Conservation (phyloP, 192 early-diverging fungal genomes). For the Coemansia asiatica region DNA sequence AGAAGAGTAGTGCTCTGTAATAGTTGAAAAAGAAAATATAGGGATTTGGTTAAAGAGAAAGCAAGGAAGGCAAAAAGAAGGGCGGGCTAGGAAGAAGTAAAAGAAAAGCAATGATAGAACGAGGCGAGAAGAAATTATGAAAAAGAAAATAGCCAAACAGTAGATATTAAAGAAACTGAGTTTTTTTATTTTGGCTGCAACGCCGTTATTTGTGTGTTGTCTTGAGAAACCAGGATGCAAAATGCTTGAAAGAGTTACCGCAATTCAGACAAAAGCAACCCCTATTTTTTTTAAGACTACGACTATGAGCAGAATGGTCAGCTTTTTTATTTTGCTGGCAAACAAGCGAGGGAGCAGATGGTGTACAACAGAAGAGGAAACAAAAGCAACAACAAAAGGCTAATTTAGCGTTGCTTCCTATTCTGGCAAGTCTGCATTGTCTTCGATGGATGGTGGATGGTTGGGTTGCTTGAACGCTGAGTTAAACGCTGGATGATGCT, state of each 20-base stretch:
- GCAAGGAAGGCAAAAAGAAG: slow-evolving; percentile 12
- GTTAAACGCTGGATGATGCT: background rate
- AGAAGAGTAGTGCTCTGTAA: background rate
- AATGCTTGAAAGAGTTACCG: slow-evolving; percentile 4
- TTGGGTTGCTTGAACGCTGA: no score
- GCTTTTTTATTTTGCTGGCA: background rate
- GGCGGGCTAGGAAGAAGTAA: slow-evolving; percentile 5
- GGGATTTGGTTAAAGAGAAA: slow-evolving; percentile 5
- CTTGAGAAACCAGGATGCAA: background rate
- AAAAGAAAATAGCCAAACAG: slow-evolving; percentile 9
- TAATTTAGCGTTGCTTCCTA: slow-evolving; percentile 3
- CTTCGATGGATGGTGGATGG: background rate
- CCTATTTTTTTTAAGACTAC: background rate
- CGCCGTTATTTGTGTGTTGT: background rate
- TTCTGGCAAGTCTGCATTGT: background rate
- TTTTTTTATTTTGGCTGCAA: background rate
- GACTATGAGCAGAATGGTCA: background rate
- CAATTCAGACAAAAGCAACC: background rate
- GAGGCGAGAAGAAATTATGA: slow-evolving; percentile 14
- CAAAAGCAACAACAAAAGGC: background rate
- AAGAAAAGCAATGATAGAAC: slow-evolving; percentile 15
- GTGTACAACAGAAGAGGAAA: background rate
- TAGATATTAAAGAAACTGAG: slow-evolving; percentile 6
- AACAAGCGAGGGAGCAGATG: background rate
- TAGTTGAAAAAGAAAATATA: background rate